Conservation (phyloP, 225 moss, liverwort and hornwort species). For the Thuidium tamariscinum region DNA sequence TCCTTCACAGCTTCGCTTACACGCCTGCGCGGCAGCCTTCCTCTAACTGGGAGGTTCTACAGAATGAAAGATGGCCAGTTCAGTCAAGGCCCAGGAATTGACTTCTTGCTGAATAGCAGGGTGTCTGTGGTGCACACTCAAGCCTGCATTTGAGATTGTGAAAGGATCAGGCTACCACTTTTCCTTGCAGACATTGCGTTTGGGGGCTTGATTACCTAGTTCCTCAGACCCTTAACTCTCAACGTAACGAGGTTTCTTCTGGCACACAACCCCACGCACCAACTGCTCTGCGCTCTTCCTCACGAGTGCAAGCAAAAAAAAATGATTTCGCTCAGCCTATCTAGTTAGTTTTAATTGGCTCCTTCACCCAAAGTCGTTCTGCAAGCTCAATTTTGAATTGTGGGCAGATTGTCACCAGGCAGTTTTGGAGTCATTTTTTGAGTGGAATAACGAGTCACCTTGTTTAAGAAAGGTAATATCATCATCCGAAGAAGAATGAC, state of each 20-base stretch:
- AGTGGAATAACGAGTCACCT: not conserved
- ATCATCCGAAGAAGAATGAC: not conserved
- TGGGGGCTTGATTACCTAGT: not conserved
- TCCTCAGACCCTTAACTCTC: not conserved
- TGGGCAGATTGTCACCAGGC: not conserved
- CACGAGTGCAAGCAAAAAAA: not conserved
- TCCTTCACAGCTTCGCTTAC: not conserved
- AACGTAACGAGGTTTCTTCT: not conserved
- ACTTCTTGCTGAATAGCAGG: slow-evolving; percentile 36
- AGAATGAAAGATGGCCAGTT: slow-evolving; percentile 57
- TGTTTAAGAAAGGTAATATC: not conserved
- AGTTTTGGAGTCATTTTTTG: not conserved
- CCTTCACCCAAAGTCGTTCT: not conserved
- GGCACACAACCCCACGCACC: not conserved
- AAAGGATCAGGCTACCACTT: slow-evolving; percentile 39
- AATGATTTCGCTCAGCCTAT: not conserved
- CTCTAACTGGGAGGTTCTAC: slow-evolving; percentile 45
- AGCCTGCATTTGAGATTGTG: slow-evolving; percentile 52
- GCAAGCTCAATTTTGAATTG: not conserved
- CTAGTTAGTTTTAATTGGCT: not conserved
- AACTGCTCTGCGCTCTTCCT: not conserved
- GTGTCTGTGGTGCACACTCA: slow-evolving; percentile 32
- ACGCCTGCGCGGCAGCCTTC: slow-evolving; percentile 19
- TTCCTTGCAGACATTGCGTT: slow-evolving; percentile 8
- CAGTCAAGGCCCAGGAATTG: slow-evolving; percentile 41